Evolutionary conservation across 257 asterid genomes (phyloP), one percentile per base, ranked within the genome.

Genomic region (Rehmannia glutinosa): DNA sequence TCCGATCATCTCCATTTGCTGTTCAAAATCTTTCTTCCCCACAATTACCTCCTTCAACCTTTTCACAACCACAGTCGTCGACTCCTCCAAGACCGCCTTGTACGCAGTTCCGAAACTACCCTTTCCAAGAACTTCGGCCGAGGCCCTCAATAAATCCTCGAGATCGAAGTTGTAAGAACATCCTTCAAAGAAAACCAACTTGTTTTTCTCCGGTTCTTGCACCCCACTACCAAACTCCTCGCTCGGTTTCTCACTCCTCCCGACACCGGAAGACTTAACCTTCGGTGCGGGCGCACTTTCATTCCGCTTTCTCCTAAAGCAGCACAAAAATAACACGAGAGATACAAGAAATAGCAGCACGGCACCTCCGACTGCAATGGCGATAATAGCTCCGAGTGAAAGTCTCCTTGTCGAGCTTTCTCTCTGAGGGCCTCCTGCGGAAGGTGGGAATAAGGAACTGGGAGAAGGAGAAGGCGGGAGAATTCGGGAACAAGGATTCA

Each of bases 21-120:
- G 97, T 56, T 90, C 98, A n/a, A 93, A 93, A 53, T 93, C 97
- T 68, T 70, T 92, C 78, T 87, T 93, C 75, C 93, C 98, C 56
- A 93, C 98, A 4, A 84, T 76, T 2, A 88, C 97, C 73, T 90
- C 97, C 77, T 90, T 93, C 79, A 93, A 72, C 76, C 98, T 80
- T 58, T 93, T 93, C 66, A 93, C 98, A 12, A 90, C 98, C 47
- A 93, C 97, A 0, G 98, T 93, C 0, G 88, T 93, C 1, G 96
- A 79, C 84, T 93, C 98, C 79, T 93, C 98, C 79, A 93, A 71
- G 28, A 83, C 90, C 4, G 97, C 98, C 82, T 90, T 93, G 69
- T 90, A 93, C 3, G 96, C 92, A 9, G 98, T 93, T 17, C 98
- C 98, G 50, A 84, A 93, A 69, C 95, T 90, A 58, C 98, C 98